Percentiles rank a stretch among this genome's conserved stretches.
These are phyloP conservation scores for Dioscorea alata DNA, from an alignment of 106 monocot genomes.

Conservation along the genomic window DNA sequence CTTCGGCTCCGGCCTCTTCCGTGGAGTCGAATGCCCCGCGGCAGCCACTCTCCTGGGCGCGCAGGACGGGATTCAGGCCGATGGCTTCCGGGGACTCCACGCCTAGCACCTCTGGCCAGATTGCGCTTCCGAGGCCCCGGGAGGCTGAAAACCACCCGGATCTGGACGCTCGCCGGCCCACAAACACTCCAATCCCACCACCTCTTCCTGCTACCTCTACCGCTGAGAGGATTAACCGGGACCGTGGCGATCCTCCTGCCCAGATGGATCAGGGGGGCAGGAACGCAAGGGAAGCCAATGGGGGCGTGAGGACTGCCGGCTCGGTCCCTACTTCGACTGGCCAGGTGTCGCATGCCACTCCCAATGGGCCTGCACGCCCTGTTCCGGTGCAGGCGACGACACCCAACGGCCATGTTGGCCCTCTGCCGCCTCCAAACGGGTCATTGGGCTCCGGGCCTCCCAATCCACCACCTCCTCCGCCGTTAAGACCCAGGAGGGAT, in stretches of 20 bases:
- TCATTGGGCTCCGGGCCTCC: slow-evolving; percentile 16
- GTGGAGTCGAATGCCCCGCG: slow-evolving; percentile 1
- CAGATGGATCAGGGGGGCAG: slow-evolving; percentile 17
- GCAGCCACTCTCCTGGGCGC: slow-evolving; percentile 77
- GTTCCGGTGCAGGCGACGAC: too few relatives aligned
- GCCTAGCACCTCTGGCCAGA: slow-evolving; percentile 48
- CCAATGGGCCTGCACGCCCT: slow-evolving; percentile 3
- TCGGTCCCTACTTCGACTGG: not conserved
- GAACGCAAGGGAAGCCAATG: slow-evolving; percentile 40
- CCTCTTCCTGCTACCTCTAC: slow-evolving; percentile 21
- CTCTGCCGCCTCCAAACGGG: slow-evolving; percentile 5
- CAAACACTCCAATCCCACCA: slow-evolving; percentile 11
- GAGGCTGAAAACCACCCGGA: slow-evolving; percentile 27
- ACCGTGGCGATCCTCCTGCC: not conserved
- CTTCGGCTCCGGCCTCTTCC: slow-evolving; percentile 20
- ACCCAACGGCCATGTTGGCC: not conserved
- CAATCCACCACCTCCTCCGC: not conserved
- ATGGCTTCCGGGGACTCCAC: slow-evolving; percentile 51
- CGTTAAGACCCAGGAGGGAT: slow-evolving; percentile 22
- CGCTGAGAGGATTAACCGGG: slow-evolving; percentile 8
- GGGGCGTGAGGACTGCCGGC: slow-evolving; percentile 2
- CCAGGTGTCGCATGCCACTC: not conserved
- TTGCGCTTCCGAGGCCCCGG: slow-evolving; percentile 28
- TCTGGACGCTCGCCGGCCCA: slow-evolving; percentile 54
- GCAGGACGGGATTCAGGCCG: slow-evolving; percentile 70